phyloP scores from a whole-genome alignment of 176 grass and related monocot genomes.

The Eremochloa ophiuroides region DNA sequence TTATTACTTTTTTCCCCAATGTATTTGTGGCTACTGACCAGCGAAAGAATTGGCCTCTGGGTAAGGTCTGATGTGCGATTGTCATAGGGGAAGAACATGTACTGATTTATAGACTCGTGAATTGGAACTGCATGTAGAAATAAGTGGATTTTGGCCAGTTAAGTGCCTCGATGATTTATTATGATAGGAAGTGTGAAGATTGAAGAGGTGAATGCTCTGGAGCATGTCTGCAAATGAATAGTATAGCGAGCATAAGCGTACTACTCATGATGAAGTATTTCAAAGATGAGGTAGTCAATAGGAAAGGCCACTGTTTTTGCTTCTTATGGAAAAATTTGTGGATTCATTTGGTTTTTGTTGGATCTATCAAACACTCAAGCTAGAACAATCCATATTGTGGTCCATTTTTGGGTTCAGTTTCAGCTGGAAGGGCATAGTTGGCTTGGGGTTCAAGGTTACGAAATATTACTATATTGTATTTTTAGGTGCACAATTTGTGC shows the following conservation, averaged over 20 bases:
- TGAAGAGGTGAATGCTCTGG: not conserved
- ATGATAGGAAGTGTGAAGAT: not conserved
- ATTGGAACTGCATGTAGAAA: not conserved
- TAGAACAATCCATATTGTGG: not conserved
- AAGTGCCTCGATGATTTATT: not conserved
- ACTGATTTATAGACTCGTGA: not conserved
- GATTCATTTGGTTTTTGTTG: not conserved
- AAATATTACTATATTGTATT: not conserved
- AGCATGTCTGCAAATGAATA: not conserved
- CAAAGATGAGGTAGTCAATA: not conserved
- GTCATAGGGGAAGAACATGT: not conserved
- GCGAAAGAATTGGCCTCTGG: not conserved
- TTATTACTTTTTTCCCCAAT: not conserved
- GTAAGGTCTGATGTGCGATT: not conserved
- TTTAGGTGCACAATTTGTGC: not conserved
- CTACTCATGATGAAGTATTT: not conserved
- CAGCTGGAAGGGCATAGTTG: not conserved
- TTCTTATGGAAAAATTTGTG: not conserved
- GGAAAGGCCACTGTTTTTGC: not conserved
- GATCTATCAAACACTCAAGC: not conserved
- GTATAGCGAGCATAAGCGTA: not conserved
- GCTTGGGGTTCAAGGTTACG: not conserved
- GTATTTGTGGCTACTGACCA: not conserved
- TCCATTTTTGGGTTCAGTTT: not conserved
- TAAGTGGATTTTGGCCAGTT: not conserved